Percentiles rank a stretch among this genome's conserved stretches.
phyloP scores from a whole-genome alignment of 2,329 filamentous ascomycete species.

The Coniochaeta sp. region DNA sequence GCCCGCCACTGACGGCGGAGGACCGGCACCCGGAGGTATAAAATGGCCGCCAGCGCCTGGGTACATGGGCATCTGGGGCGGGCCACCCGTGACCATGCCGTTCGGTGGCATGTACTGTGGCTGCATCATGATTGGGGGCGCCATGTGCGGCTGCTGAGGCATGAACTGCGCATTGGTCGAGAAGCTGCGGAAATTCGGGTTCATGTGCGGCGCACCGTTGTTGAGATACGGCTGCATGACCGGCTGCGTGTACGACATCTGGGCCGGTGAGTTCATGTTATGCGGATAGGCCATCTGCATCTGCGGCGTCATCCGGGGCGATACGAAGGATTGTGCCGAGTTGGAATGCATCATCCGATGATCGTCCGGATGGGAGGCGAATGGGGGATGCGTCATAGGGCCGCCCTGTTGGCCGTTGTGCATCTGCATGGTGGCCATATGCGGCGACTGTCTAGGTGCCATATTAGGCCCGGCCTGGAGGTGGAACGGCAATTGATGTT shows the following conservation, averaged over 20 bases:
- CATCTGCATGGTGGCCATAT: conserved; percentile 72
- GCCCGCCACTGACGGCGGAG: conserved; percentile 53
- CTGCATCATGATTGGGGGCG: conserved; percentile 57
- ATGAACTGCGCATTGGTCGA: conserved; percentile 67
- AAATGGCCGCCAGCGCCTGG: conserved; percentile 56
- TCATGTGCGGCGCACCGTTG: conserved; percentile 58
- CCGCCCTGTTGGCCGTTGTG: conserved; percentile 66
- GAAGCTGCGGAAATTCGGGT: conserved; percentile 58
- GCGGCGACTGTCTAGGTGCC: conserved; percentile 61
- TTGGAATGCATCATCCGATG: conserved; percentile 85
- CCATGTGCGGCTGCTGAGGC: conserved; percentile 64
- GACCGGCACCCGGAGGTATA: conserved; percentile 50
- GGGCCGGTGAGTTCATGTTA: conserved; percentile 59
- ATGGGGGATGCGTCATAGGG: conserved; percentile 56
- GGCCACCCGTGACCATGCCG: conserved; percentile 57
- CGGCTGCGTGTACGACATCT: conserved; percentile 64
- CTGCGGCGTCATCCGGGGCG: conserved; percentile 63
- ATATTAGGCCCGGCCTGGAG: conserved; percentile 65
- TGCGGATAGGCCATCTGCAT: conserved; percentile 62
- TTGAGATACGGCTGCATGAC: conserved; percentile 66
- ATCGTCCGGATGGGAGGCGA: conserved; percentile 64
- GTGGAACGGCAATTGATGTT: conserved; percentile 77
- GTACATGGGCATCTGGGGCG: conserved; percentile 72
- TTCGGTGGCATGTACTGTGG: conserved; percentile 45
- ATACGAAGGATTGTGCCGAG: conserved; percentile 77